phyloP scores from a whole-genome alignment of 2,329 filamentous ascomycete genomes.

The Mariannaea sp. region DNA sequence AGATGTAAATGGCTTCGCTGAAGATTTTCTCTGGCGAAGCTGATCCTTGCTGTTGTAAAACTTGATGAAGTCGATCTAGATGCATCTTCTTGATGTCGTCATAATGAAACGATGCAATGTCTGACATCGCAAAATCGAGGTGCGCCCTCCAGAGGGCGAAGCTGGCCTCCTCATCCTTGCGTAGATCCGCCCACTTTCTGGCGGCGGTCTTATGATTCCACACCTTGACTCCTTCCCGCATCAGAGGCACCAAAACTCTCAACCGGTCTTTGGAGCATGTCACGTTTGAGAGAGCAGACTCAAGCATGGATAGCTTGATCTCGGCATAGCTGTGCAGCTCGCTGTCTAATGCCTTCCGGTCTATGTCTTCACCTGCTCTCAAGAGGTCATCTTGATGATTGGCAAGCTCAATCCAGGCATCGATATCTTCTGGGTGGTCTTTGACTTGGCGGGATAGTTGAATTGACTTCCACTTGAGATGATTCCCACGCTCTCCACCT shows the following conservation, averaged over 20 bases:
- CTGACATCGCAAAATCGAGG: constrained; percentile 73
- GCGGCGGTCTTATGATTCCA: constrained; percentile 70
- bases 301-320: constrained; percentile 78
- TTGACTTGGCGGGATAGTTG: constrained; percentile 68
- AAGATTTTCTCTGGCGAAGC: constrained; percentile 13
- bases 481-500: constrained; percentile 45
- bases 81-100: constrained; percentile 67
- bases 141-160: constrained; percentile 74
- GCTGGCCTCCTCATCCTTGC: constrained; percentile 34
- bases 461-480: constrained; percentile 59
- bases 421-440: constrained; percentile 67
- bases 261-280: constrained; percentile 55
- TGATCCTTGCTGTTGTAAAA: constrained; percentile 16
- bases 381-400: constrained; percentile 75
- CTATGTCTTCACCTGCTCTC: constrained; percentile 50
- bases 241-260: constrained; percentile 67
- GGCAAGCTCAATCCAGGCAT: constrained; percentile 79
- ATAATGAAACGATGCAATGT: constrained; percentile 68
- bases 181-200: constrained; percentile 66
- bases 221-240: constrained; percentile 73
- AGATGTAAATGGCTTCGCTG: constrained; percentile 63
- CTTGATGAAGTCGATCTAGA: constrained; percentile 52
- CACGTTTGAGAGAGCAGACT: constrained; percentile 71
- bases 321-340: constrained; percentile 74
- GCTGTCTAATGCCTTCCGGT: constrained; percentile 56